A percentile compares a stretch with the other conserved stretches of the same genome.
These are phyloP conservation scores for Lachnellula cervina DNA, from an alignment of 2,329 filamentous ascomycete species.

Conservation along the genomic window DNA sequence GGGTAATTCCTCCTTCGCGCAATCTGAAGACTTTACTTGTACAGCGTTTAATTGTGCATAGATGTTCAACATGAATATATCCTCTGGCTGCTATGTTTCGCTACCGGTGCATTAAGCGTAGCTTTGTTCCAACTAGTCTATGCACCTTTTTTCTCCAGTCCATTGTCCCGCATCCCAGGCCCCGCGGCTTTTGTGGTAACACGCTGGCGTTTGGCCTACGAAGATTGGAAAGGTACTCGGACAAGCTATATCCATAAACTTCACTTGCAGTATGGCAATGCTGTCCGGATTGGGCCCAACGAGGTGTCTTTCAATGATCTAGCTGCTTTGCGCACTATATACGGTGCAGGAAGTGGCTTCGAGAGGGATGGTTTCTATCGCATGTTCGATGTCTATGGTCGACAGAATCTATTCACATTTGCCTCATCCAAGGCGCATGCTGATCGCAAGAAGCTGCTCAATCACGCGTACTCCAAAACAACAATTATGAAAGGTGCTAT, in stretches of 20 bases:
- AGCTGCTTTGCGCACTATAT: conserved; percentile 46
- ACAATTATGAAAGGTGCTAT: conserved; percentile 35
- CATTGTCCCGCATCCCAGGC: conserved; percentile 2
- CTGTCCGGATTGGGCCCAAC: conserved; percentile 29
- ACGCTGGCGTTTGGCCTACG: conserved; percentile 3
- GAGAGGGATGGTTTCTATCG: conserved; percentile 42
- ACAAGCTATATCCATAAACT: conserved; percentile 5
- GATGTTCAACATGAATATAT: no score
- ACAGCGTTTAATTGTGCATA: no score
- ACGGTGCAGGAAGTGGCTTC: conserved; percentile 48
- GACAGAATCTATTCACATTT: conserved; percentile 50
- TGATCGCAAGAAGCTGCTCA: conserved; percentile 47
- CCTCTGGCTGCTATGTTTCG: no score
- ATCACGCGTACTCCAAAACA: conserved; percentile 49
- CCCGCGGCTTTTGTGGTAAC: conserved; percentile 3
- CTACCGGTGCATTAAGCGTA: no score
- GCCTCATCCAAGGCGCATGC: conserved; percentile 39
- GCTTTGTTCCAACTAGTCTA: no score
- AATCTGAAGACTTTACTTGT: no score
- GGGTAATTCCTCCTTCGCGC: no score
- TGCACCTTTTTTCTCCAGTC: no score
- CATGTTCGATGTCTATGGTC: conserved; percentile 51
- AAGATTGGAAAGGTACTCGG: conserved; percentile 5
- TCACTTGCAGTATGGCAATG: conserved; percentile 11
- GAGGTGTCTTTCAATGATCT: conserved; percentile 34